These are phyloP conservation scores for Entomophthora muscae DNA, from an alignment of 371 early-diverging fungal genomes.

Conservation along the genomic window DNA sequence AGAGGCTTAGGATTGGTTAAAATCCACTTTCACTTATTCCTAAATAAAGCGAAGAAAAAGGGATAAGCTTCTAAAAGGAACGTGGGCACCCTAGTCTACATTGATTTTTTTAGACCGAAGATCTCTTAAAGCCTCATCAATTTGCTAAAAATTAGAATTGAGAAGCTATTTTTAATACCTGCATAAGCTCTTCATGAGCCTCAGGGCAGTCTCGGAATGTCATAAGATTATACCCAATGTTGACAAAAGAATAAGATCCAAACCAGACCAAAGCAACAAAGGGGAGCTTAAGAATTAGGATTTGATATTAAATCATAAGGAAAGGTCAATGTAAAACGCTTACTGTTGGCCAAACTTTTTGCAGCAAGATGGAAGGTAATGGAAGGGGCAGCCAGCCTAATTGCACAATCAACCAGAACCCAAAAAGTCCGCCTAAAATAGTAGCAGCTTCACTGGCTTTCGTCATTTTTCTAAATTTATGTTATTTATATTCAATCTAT, in stretches of 20 bases:
- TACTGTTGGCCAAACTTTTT: conserved; percentile 8
- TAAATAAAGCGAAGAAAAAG: too few relatives aligned
- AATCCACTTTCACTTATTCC: too few relatives aligned
- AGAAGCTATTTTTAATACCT: conserved; percentile 24
- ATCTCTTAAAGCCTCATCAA: neutral
- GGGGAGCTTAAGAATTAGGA: conserved; percentile 34
- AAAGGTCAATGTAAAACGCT: neutral
- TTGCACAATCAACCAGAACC: neutral
- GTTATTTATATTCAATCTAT: too few relatives aligned
- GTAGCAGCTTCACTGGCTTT: conserved; percentile 38
- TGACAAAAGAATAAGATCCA: conserved; percentile 63
- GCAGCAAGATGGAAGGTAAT: neutral
- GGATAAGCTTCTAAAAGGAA: too few relatives aligned
- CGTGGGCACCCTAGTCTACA: conserved; percentile 1
- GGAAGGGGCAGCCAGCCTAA: neutral
- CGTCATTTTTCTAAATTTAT: conserved; percentile 24
- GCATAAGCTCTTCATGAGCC: conserved; percentile 56
- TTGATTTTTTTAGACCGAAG: conserved; percentile 1
- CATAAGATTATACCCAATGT: conserved; percentile 64
- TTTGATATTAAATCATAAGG: neutral
- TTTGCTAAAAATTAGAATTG: neutral
- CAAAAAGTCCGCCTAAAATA: conserved; percentile 14
- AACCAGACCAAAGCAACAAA: conserved; percentile 62
- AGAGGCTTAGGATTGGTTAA: too few relatives aligned
- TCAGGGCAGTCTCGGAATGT: conserved; percentile 83